Base-by-base conservation (phyloP, 2,329 filamentous ascomycete species). In the Juglanconis oblonga region DNA sequence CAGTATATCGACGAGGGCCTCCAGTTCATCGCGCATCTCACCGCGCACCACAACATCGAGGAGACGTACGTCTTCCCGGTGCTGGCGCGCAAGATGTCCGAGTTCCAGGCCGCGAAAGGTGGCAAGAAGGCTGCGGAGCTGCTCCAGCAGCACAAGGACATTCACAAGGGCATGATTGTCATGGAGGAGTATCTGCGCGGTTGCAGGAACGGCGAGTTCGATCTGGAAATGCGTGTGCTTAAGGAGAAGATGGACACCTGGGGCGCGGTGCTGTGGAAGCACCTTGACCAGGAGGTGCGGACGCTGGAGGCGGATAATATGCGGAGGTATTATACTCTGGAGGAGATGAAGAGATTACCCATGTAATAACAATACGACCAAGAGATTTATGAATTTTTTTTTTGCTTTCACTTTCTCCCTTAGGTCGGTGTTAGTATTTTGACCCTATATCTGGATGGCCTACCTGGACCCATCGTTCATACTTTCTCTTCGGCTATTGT, bases 231-330 rank as follows among this genome's bases (percentile, higher is more conserved):
- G 69, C 64, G 58, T 14, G 84, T 86, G 68, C 71, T 97, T 72
- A 88, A 87, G 76, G 77, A 73, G 40, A 81, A 90, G 68, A 87
- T 96, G 86, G 90, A 96, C 72, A 73, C 73, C 4, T 97, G 93
- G 84, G 90, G 90, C 10, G 78, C 79, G 9, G 90, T 96, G 64
- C 72, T 97, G 52, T 94, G 91, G 90, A 78, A 77, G 69, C 92
- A 97, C 79, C 76, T 97, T 62, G 90, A 95, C 68, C 87, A 93
- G 67, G 92, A 97, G 79, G 92, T 97, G 7, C 77, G 80, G 72
- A 84, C 89, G 65, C 73, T 97, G 36, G 85, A 88, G 2, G 92
- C 92, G 49, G 90, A 95, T 73, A 96, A 94, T 71, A 96, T 97
- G 92, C 81, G 91, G 66, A 85, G 80, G 73, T 92, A 90, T 73